Conservation (phyloP, 2,329 filamentous ascomycete species). For the Gremmenia infestans region DNA sequence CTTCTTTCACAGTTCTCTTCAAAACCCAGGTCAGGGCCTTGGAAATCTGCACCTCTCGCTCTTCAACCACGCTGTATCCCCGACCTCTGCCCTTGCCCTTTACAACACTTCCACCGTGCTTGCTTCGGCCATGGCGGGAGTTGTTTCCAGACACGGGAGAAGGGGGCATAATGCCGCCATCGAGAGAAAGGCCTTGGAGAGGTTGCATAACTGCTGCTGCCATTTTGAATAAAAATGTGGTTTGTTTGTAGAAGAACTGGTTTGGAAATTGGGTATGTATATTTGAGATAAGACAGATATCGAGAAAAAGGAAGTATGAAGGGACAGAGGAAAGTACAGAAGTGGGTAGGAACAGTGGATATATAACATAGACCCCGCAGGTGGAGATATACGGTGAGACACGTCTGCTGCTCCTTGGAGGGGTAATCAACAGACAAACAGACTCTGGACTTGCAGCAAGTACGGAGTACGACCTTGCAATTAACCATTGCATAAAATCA, state of each 20-base stretch:
- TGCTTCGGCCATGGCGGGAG: slow-evolving; percentile 29
- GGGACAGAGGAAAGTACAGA: background rate
- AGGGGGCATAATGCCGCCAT: slow-evolving; percentile 30
- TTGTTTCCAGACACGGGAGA: slow-evolving; percentile 29
- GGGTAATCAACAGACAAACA: background rate
- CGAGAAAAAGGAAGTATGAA: slow-evolving; percentile 5
- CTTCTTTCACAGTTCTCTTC: slow-evolving; percentile 35
- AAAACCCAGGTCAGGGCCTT: slow-evolving; percentile 40
- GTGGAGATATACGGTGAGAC: slow-evolving; percentile 11
- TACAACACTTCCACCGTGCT: slow-evolving; percentile 28
- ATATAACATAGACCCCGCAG: slow-evolving; percentile 8
- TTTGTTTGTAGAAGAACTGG: slow-evolving; percentile 1
- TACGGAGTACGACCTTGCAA: background rate
- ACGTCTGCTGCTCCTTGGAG: slow-evolving; percentile 4
- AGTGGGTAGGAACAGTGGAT: background rate
- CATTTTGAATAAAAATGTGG: slow-evolving; percentile 18
- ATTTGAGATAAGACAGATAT: slow-evolving; percentile 7
- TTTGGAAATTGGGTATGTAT: slow-evolving; percentile 2
- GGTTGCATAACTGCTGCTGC: slow-evolving; percentile 28
- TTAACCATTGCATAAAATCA: background rate
- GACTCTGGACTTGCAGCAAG: background rate
- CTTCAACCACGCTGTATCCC: slow-evolving; percentile 39
- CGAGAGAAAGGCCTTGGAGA: slow-evolving; percentile 24
- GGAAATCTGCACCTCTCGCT: slow-evolving; percentile 36
- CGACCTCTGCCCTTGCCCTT: slow-evolving; percentile 34